Base-by-base conservation (phyloP, 176 grass and related monocot species). In the Pontederia paniculata region DNA sequence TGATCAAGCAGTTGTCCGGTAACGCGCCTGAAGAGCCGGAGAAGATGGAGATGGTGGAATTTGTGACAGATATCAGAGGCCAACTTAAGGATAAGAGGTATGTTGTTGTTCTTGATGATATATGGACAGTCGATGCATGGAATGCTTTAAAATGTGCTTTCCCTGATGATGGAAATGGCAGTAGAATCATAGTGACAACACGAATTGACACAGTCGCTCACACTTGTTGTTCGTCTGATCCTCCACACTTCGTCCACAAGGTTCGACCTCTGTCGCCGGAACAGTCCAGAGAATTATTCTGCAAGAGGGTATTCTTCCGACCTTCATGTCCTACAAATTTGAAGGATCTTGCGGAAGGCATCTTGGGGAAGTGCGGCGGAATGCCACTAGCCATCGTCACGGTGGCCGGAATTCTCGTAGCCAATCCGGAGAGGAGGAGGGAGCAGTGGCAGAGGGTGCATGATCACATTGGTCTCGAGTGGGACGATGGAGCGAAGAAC, bases 311-410 rank as follows among this genome's bases (percentile, higher is more conserved):
- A n/a, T 79, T 68, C 52, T 28, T 25, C 8, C 8, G 15, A 2
- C 11, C 41, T 15, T 42, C 42, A 14, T 52, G 52, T 21, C 52
- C 52, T 22, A 1, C 4, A 10, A 54, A 23, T 15, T 59, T 68
- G 12, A 20, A 4, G 8, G 31, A 67, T 70, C 65, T 0, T 8
- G 1, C 0, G 4, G 52, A 54, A 10, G 52, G 21, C 11, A 84
- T 89, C 20, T 13, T 84, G 6, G 45, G 10, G 12, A 77, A 78
- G 70, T 89, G 80, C 12, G 3, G 9, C 0, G 80, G 80, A 14
- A 43, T 77, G 52, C 85, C 85, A 3, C 73, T 84, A 50, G 73
- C 80, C 17, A 73, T 89, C 48, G 70, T 78, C 42, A 74, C 59
- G 10, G 74, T 84, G 14, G 80, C 76, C 1, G 76, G 85, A 43